Evolutionary conservation across 495 filamentous ascomycete species (phyloP), one percentile per base, ranked within the genome.

Genomic region (Jackrogersella multiformis): DNA sequence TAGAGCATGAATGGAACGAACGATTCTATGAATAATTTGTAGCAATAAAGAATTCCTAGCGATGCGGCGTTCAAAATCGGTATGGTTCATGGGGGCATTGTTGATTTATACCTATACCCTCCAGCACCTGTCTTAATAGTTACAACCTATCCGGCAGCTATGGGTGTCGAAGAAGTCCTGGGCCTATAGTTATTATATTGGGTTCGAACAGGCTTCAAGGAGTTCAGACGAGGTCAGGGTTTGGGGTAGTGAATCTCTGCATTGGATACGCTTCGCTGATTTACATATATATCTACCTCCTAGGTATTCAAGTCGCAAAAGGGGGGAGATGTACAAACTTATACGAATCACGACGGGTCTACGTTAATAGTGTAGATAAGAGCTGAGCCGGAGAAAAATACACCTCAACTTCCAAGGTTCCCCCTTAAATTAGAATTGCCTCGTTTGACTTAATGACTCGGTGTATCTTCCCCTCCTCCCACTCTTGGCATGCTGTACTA

Each of bases 1-100:
- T 69, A 34, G 59, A 70, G 18, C 59, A 73, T 24, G 64, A 73
- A 34, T 75, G 73, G 73, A 53, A 64, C 5, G 73, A 75, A 34
- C 39, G 62, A 24, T 75, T 75, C 46, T 75, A 75, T 48, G 73
- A 75, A 65, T 75, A 9, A n/a, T n/a, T n/a, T n/a, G n/a, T n/a
- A 73, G 36, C 3, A 15, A 13, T 28, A n/a, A 38, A 39, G 28
- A 26, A 24, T 41, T 45, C 26, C 8, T 16, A 3, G 10, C 21
- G 16, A 4, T 51, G 38, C n/a, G 67, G 67, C 61, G 56, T 70
- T 66, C 13, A 46, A 28, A 56, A 38, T 6, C 16, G 52, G 45
- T 26, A 39, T 28, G 35, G 42, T 15, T 45, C 15, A 32, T 28
- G 28, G 42, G 42, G 26, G 16, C 42, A 32, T 39, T 38, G 16